Base-by-base conservation (phyloP, 192 early-diverging fungal genomes). In the Paraglomus brasilianum region DNA sequence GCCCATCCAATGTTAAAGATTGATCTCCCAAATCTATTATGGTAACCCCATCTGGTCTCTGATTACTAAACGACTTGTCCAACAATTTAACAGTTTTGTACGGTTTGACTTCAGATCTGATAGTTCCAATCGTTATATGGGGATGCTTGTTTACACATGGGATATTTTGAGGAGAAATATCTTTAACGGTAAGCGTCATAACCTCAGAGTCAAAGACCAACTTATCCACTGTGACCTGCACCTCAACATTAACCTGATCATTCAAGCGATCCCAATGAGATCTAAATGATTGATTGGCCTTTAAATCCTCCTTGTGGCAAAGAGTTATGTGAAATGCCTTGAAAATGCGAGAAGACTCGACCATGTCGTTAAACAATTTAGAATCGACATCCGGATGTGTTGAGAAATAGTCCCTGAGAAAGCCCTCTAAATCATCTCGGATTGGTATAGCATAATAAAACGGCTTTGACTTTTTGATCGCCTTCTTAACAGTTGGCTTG, bases 241-340 rank as follows among this genome's bases (percentile, higher is more conserved):
- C 63, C 5, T 72, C 75, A 21, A 46, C 47, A 8, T 47, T 53
- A 1, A 59, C 8, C 50, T 72, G 72, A 5, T 74, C 43, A 40
- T 64, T 53, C 19, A 55, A 72, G 41, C 59, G 0, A 17, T 72
- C 62, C 74, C 72, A 71, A 13, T 75, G 5, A 6, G 57, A 9
- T 60, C 30, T 5, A 21, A 21, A 22, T 67, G 41, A 56, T 13
- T 62, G 51, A 19, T 69, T 57, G 36, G 75, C 74, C 61, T 74
- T 73, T 3, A 44, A 55, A 10, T 75, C 58, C 11, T 50, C 53
- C 5, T 45, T 42, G 50, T 87, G 86, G 13, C 81, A 75, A 19
- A 89, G 74, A 0, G 85, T 89, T 4, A 87, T 72, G 68, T 88
- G 86, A 58, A 69, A 72, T 38, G 57, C n/a, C 1, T 6, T 10